Conservation (phyloP, 768 basidiomycete genomes). For the Tricholoma flavovirens region DNA sequence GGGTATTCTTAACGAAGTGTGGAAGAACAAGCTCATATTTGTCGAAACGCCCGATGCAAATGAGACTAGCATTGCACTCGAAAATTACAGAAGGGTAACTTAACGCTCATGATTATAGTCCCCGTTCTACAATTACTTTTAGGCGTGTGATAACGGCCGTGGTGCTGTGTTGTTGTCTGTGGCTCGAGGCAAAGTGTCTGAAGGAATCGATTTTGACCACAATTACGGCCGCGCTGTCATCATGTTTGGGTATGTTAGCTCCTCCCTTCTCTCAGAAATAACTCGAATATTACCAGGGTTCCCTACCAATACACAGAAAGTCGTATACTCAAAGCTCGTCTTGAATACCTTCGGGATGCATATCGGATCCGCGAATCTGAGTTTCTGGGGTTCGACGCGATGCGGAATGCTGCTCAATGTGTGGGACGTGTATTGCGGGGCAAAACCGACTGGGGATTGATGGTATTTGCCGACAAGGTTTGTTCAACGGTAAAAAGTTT, state of each 20-base stretch:
- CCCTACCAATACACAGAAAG: conserved; percentile 99
- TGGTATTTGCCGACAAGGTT: conserved; percentile 99
- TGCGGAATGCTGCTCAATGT: conserved; percentile 98
- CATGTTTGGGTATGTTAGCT: conserved; percentile 84
- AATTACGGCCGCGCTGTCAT: conserved; percentile 98
- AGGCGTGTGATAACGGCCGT: conserved; percentile 98
- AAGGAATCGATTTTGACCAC: conserved; percentile 99
- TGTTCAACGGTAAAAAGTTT: background rate
- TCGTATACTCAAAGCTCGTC: conserved; percentile 91
- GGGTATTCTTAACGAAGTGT: conserved; percentile 98
- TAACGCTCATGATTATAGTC: background rate
- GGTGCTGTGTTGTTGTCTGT: conserved; percentile 96
- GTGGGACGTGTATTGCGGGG: conserved; percentile 96
- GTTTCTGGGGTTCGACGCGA: conserved; percentile 98
- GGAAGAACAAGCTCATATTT: conserved; percentile 99
- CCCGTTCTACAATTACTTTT: conserved; percentile 5
- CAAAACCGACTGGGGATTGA: conserved; percentile 99
- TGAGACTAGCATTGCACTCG: conserved; percentile 95
- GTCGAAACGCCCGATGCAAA: conserved; percentile 99
- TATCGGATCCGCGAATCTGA: conserved; percentile 98
- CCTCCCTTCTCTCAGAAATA: conserved; percentile 3
- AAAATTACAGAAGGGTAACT: conserved; percentile 89
- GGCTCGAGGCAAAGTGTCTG: conserved; percentile 97
- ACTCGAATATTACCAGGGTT: conserved; percentile 46
- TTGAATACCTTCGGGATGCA: conserved; percentile 97